These are phyloP conservation scores for Pseudogymnoascus pannorum DNA, from an alignment of 2,329 filamentous ascomycete genomes.

Conservation along the genomic window DNA sequence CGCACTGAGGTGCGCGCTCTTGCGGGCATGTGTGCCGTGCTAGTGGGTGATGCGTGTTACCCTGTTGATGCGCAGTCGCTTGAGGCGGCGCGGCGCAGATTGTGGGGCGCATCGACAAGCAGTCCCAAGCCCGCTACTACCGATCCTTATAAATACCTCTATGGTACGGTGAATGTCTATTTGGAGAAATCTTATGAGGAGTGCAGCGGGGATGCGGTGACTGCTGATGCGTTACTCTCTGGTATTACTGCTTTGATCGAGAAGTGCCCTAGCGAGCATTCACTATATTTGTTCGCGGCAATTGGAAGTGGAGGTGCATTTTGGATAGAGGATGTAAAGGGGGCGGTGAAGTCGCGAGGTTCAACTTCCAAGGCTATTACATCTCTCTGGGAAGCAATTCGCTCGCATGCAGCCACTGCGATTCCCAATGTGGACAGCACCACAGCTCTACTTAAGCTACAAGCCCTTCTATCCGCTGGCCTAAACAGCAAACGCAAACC, in stretches of 20 bases:
- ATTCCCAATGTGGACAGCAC: constrained; percentile 32
- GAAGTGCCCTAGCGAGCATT: constrained; percentile 35
- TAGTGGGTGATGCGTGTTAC: constrained; percentile 36
- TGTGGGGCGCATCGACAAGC: constrained; percentile 52
- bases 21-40: constrained; percentile 24
- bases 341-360: constrained; percentile 35
- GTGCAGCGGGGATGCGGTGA: constrained; percentile 31
- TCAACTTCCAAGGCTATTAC: constrained; percentile 31
- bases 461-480: constrained; percentile 46
- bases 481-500: constrained; percentile 50
- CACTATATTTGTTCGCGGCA: constrained; percentile 46
- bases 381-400: constrained; percentile 44
- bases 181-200: constrained; percentile 49
- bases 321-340: constrained; percentile 57
- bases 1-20: constrained; percentile 13
- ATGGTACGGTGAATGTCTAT: constrained; percentile 48
- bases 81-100: constrained; percentile 55
- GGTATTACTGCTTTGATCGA: constrained; percentile 32
- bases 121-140: constrained; percentile 34
- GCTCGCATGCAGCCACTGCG: constrained; percentile 25
- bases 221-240: constrained; percentile 46
- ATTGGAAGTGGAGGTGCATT: constrained; percentile 53
- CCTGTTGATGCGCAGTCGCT: constrained; percentile 56
- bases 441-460: constrained; percentile 45
- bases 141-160: constrained; percentile 61